phyloP scores from a whole-genome alignment of 768 basidiomycete genomes.

The Mycena haematopus region DNA sequence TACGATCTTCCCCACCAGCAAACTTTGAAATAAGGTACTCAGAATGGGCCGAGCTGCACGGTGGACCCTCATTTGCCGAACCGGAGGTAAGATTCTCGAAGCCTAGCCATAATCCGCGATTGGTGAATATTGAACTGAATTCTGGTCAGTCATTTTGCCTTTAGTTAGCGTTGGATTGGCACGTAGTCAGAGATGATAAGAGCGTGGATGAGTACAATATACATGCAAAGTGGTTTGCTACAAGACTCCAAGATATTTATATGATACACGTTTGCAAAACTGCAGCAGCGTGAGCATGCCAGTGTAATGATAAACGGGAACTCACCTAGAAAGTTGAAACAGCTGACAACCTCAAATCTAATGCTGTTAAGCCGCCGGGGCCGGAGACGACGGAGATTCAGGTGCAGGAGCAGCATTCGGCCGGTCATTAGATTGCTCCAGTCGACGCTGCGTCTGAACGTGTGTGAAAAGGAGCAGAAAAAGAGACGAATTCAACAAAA shows the following conservation, averaged over 20 bases:
- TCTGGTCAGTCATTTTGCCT: not conserved
- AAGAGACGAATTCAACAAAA: not conserved
- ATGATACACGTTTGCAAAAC: not conserved
- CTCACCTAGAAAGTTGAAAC: too few species aligned
- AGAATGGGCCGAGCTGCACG: not conserved
- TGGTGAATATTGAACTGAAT: not conserved
- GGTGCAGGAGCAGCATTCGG: not conserved
- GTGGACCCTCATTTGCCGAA: constrained; percentile 2
- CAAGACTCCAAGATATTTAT: constrained; percentile 8
- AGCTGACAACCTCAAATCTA: not conserved
- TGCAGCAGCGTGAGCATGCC: not conserved
- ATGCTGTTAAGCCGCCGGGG: not conserved
- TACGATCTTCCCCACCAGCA: not conserved
- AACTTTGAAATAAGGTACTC: constrained; percentile 3
- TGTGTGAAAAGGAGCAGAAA: not conserved
- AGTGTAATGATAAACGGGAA: too few species aligned
- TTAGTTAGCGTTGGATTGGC: not conserved
- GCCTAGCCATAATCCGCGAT: too few species aligned
- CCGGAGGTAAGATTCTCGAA: not conserved
- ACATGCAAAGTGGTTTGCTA: constrained; percentile 4
- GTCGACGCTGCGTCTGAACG: not conserved
- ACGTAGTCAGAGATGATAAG: not conserved
- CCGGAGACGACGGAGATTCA: not conserved
- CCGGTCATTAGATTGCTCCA: not conserved
- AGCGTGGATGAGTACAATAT: not conserved